phyloP scores from a whole-genome alignment of 805 yeast genomes.

The Nakazawaea molendinolei region DNA sequence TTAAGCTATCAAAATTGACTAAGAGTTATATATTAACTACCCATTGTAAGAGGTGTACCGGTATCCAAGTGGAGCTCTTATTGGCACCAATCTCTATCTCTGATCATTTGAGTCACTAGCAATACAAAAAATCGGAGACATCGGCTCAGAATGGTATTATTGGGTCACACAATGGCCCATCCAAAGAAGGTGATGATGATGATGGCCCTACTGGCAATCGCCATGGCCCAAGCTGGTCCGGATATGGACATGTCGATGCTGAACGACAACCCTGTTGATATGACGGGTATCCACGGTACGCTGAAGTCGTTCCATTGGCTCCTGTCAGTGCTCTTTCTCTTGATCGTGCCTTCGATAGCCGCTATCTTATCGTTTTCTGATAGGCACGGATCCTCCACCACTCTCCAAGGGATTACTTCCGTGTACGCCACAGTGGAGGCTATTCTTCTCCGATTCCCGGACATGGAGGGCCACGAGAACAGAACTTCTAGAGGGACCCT shows the following conservation, averaged over 20 bases:
- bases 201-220: too few species aligned
- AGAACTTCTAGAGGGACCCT: constrained; percentile 61
- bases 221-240: too few species aligned
- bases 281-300: constrained; percentile 28
- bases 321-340: constrained; percentile 35
- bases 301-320: constrained; percentile 65
- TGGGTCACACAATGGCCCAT: too few species aligned
- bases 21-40: too few species aligned
- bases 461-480: constrained; percentile 59
- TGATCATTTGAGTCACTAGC: too few species aligned
- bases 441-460: constrained; percentile 54
- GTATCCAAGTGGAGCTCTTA: too few species aligned
- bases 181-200: too few species aligned
- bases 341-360: constrained; percentile 51
- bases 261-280: constrained; percentile 3
- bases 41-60: too few species aligned
- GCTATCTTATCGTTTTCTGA: constrained; percentile 51
- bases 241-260: constrained; percentile 6
- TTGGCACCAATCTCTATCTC: too few species aligned
- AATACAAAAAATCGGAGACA: too few species aligned
- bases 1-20: too few species aligned
- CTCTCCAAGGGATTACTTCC: constrained; percentile 39
- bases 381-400: constrained; percentile 34
- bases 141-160: too few species aligned
- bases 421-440: constrained; percentile 52